Base-by-base conservation (phyloP, 495 filamentous ascomycete genomes). In the Chaetomium cochliodes region DNA sequence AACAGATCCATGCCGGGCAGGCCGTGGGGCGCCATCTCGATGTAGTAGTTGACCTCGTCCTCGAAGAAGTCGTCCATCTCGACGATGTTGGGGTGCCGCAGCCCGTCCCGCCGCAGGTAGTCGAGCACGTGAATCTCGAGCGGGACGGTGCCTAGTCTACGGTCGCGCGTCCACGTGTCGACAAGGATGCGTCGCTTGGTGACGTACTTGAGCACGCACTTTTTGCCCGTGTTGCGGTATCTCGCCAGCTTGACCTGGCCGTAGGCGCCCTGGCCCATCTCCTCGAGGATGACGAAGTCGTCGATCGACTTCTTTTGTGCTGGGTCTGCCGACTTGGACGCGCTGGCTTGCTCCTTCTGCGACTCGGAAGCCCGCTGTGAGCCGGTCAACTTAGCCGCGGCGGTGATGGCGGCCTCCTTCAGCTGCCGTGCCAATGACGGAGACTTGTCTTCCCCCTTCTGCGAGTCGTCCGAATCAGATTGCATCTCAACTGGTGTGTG, bases 1-100 rank as follows among this genome's bases (percentile, higher is more conserved):
- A 98, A 98, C 0, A 98, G 85, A 73, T 98, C 94, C 96, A 98
- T 98, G 18, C 96, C 96, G 3, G 96, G 94, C 9, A 97, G 82
- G 8, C 94, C 94, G 68, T 98, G 94, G 15, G 94, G 94, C 7
- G 90, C 81, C 94, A 98, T 98, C 72, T 98, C 96, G 69, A 99
- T 99, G 72, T 99, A 98, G 74, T 99, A 99, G 70, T 99, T 98
- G 72, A 92, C 80, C 64, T 96, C 91, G 62, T 99, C 96, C 74
- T 99, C 94, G 73, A 99, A 99, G 77, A 98, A 99, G 64, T 96
- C 93, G 42, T 89, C 86, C 96, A 99, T 98, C 78, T 98, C 94
- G 30, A 99, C 92, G 64, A 99, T 97, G 70, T 98, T 98, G 26
- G 92, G 90, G 71, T 99, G 94, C 69, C 86, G 88, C 46, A 93